Evolutionary conservation across 208 protist species (phyloP).

Genomic region (Leishmania amazonensis): DNA sequence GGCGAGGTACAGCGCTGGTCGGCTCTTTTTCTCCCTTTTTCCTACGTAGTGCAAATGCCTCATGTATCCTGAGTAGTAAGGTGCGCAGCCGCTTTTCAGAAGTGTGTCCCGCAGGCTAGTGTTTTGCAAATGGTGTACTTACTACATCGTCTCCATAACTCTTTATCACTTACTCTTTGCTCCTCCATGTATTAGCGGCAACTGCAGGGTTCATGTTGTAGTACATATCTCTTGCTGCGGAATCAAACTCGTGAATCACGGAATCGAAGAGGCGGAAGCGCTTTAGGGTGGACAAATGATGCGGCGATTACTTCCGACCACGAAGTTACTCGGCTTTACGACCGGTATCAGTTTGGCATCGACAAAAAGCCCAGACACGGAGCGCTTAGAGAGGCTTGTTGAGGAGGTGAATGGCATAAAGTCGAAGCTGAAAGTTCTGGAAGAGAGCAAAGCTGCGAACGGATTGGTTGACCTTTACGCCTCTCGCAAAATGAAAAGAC

Average conservation of each 20-base stretch:
- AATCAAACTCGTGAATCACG: not conserved
- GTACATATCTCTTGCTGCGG: not conserved
- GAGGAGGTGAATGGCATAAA: conserved; percentile 43
- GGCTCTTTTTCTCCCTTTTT: not conserved
- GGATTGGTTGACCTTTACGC: conserved; percentile 65
- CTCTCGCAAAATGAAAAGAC: conserved; percentile 46
- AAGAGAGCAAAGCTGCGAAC: conserved; percentile 63
- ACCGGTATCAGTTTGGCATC: conserved; percentile 1
- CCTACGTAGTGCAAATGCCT: not conserved
- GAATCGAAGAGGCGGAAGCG: not conserved
- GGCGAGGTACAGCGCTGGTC: not conserved
- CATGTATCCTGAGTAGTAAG: not conserved
- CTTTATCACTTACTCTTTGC: not conserved
- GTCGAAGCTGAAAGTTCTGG: conserved; percentile 48
- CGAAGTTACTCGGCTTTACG: not conserved
- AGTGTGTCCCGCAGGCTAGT: not conserved
- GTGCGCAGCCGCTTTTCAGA: too few species aligned
- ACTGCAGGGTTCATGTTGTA: not conserved
- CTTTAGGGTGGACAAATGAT: conserved; percentile 2
- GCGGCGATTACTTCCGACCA: conserved; percentile 3
- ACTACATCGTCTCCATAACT: not conserved
- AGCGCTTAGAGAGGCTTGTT: conserved; percentile 17
- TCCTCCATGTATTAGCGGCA: not conserved
- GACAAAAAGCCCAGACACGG: conserved; percentile 8
- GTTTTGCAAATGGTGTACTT: not conserved